phyloP scores from a whole-genome alignment of 345 rosid species.

The Gossypium australe region DNA sequence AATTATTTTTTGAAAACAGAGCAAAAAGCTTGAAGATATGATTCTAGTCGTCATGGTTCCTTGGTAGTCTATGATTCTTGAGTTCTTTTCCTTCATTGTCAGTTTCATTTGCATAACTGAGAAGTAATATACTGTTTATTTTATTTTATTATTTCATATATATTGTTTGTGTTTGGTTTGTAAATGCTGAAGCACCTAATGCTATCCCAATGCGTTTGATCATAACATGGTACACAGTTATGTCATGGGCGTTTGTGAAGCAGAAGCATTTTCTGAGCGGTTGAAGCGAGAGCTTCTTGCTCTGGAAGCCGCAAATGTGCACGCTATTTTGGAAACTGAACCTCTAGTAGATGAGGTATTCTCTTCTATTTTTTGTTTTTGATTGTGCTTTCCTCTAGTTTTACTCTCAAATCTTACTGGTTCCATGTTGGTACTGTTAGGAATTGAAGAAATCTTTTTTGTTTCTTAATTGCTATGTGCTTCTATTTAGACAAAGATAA shows the following conservation, averaged over 20 bases:
- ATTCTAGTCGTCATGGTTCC: neutral
- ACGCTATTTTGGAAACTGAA: constrained; percentile 97
- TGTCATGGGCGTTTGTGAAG: constrained; percentile 98
- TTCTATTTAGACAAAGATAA: neutral
- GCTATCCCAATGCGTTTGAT: constrained; percentile 6
- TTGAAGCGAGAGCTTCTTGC: constrained; percentile 97
- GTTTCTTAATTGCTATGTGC: neutral
- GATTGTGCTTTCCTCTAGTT: neutral
- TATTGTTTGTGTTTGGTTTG: neutral
- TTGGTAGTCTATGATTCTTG: neutral
- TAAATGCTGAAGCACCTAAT: constrained; percentile 2
- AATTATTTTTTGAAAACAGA: neutral
- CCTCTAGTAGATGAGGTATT: constrained; percentile 83
- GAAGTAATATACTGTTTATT: constrained; percentile 2
- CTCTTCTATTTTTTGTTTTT: constrained; percentile 9
- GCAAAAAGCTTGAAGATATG: neutral
- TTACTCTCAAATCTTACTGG: neutral
- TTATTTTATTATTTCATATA: neutral
- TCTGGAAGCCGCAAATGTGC: constrained; percentile 97
- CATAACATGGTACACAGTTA: constrained; percentile 47
- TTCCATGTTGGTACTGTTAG: neutral
- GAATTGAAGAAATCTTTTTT: neutral
- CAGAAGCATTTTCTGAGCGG: constrained; percentile 97
- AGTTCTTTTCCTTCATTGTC: neutral
- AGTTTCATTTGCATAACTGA: constrained; percentile 5